Percentiles rank a stretch among this genome's conserved stretches.
Evolutionary conservation across 441 rosid genomes (phyloP).

Genomic region (Adansonia grandidieri): DNA sequence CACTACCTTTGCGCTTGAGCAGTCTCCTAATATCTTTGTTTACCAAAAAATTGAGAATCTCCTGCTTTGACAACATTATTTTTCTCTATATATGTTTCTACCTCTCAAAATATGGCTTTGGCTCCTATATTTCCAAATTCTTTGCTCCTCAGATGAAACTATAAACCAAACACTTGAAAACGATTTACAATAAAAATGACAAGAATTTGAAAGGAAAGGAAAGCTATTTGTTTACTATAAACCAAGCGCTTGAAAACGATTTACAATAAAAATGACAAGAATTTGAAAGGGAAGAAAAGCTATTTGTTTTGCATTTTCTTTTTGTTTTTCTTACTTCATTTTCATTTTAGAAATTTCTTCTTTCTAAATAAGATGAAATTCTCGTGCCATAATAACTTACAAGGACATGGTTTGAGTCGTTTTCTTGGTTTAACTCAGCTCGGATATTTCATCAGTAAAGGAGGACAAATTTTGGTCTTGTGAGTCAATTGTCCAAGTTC

Average conservation of each 20-base stretch:
- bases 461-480: not conserved
- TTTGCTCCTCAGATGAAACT: not conserved
- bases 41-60: conserved; percentile 62
- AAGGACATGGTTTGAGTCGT: not conserved
- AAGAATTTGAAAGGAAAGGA: not conserved
- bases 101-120: not conserved
- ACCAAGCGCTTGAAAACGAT: not conserved
- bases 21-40: conserved; percentile 72
- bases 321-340: not conserved
- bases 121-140: not conserved
- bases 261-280: not conserved
- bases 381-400: not conserved
- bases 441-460: not conserved
- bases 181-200: not conserved
- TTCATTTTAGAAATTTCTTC: not conserved
- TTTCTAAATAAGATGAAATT: not conserved
- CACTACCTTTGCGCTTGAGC: conserved; percentile 86
- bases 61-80: conserved; percentile 35
- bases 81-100: not conserved
- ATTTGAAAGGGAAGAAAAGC: conserved; percentile 7
- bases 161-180: not conserved
- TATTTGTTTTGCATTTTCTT: not conserved
- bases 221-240: not conserved
- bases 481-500: not conserved
- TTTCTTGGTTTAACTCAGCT: not conserved